Evolutionary conservation across 2,329 filamentous ascomycete species (phyloP).

Genomic region (Fusarium lyarnte): DNA sequence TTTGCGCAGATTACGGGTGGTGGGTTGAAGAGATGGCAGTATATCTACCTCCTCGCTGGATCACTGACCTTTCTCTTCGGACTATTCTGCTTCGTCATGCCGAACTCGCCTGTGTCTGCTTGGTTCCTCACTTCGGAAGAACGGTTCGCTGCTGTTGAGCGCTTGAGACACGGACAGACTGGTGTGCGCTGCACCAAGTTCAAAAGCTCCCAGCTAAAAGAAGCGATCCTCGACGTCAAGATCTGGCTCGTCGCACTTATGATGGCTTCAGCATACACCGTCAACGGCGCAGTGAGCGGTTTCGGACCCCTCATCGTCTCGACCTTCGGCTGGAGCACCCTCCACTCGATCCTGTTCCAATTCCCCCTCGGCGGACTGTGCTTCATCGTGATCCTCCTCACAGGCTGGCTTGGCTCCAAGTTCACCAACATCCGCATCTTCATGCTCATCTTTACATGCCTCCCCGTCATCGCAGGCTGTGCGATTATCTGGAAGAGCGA

Average conservation of each 20-base stretch:
- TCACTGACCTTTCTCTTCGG: slow-evolving; percentile 72
- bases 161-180: slow-evolving; percentile 69
- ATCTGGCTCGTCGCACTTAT: slow-evolving; percentile 72
- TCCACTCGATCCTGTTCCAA: slow-evolving; percentile 76
- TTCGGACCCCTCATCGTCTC: slow-evolving; percentile 78
- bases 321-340: slow-evolving; percentile 72
- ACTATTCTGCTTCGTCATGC: slow-evolving; percentile 70
- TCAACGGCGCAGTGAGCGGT: slow-evolving; percentile 76
- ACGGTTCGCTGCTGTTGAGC: slow-evolving; percentile 70
- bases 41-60: slow-evolving; percentile 74
- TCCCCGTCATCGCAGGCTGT: slow-evolving; percentile 79
- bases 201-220: slow-evolving; percentile 67
- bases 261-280: slow-evolving; percentile 76
- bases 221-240: slow-evolving; percentile 68
- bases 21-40: slow-evolving; percentile 70
- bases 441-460: slow-evolving; percentile 71
- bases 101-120: slow-evolving; percentile 71
- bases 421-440: slow-evolving; percentile 71
- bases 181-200: slow-evolving; percentile 70
- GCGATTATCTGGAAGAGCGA: slow-evolving; percentile 76
- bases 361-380: slow-evolving; percentile 78
- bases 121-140: slow-evolving; percentile 75
- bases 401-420: slow-evolving; percentile 70
- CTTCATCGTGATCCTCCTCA: slow-evolving; percentile 71
- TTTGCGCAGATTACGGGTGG: slow-evolving; percentile 70